Evolutionary conservation across 1,284 basidiomycete species (phyloP).

Genomic region (Sanghuangporus sanghuang): DNA sequence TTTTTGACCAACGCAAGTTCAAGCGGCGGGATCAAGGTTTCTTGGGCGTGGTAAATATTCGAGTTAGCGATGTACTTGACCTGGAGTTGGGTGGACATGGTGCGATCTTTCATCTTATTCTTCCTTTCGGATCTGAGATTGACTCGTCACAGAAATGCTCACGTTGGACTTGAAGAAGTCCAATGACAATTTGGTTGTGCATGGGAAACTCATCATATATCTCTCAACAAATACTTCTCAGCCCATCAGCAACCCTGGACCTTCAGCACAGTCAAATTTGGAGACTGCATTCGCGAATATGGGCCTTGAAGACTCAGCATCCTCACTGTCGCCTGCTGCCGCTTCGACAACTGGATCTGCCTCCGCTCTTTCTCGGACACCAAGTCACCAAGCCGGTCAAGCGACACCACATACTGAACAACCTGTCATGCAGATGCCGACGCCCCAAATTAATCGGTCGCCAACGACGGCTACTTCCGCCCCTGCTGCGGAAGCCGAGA

Average conservation of each 20-base stretch:
- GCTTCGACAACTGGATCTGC: conserved; percentile 27
- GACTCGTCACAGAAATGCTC: conserved; percentile 65
- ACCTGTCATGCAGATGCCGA: conserved; percentile 31
- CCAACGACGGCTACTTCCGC: conserved; percentile 25
- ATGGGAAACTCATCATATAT: conserved; percentile 88
- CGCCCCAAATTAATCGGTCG: conserved; percentile 29
- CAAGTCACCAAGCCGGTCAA: conserved; percentile 42
- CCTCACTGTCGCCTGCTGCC: conserved; percentile 40
- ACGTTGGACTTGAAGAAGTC: conserved; percentile 88
- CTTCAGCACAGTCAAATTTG: conserved; percentile 53
- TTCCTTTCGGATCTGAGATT: not conserved
- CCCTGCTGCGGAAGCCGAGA: conserved; percentile 33
- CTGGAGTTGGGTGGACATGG: conserved; percentile 87
- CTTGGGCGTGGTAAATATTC: conserved; percentile 89
- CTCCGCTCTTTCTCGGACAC: conserved; percentile 41
- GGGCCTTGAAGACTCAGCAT: conserved; percentile 48
- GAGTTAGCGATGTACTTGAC: conserved; percentile 86
- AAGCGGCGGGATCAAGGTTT: conserved; percentile 95
- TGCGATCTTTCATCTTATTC: conserved; percentile 32
- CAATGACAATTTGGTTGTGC: conserved; percentile 83
- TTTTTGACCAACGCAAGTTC: conserved; percentile 97
- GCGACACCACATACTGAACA: conserved; percentile 35
- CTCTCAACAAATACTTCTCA: conserved; percentile 78
- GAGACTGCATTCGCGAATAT: conserved; percentile 53
- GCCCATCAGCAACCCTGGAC: conserved; percentile 72